Conservation (phyloP, 2,329 filamentous ascomycete species). For the Cladosporium sp. region DNA sequence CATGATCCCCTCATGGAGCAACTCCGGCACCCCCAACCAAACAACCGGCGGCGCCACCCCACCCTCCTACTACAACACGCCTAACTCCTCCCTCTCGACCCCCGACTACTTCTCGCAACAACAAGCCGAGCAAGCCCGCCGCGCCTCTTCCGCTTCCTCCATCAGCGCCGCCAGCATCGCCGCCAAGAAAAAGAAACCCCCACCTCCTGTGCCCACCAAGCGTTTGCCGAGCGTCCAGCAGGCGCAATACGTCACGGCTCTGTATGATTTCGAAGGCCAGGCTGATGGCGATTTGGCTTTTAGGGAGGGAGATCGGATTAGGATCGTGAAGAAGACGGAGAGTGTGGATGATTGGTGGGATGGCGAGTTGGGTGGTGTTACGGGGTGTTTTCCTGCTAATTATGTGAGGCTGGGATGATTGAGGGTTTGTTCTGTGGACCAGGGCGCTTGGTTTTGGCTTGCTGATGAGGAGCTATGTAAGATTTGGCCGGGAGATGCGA, state of each 20-base stretch:
- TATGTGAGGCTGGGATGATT: constrained; percentile 45
- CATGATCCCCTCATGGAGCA: constrained; percentile 18
- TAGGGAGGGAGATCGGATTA: constrained; percentile 70
- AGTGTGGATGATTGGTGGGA: constrained; percentile 87
- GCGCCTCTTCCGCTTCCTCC: constrained; percentile 31
- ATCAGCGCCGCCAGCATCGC: constrained; percentile 24
- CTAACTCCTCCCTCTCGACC: constrained; percentile 23
- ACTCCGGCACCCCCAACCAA: constrained; percentile 19
- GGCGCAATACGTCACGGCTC: constrained; percentile 50
- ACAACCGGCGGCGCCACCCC: constrained; percentile 27
- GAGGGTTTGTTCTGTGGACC: too few relatives aligned
- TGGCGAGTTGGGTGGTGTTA: constrained; percentile 59
- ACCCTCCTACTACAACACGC: constrained; percentile 29
- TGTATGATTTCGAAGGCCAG: constrained; percentile 71
- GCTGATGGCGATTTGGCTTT: constrained; percentile 67
- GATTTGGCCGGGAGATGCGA: too few relatives aligned
- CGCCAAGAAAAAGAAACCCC: constrained; percentile 70
- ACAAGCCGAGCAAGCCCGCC: constrained; percentile 21
- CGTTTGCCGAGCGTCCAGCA: constrained; percentile 45
- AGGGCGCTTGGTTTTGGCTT: too few relatives aligned
- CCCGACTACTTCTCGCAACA: constrained; percentile 27
- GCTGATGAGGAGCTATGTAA: too few relatives aligned
- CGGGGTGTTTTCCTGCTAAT: constrained; percentile 76
- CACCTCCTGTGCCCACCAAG: constrained; percentile 66
- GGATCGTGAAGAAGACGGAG: constrained; percentile 70